These are phyloP conservation scores for Cephaloascus albidus DNA, from an alignment of 805 yeast genomes.

Conservation along the genomic window DNA sequence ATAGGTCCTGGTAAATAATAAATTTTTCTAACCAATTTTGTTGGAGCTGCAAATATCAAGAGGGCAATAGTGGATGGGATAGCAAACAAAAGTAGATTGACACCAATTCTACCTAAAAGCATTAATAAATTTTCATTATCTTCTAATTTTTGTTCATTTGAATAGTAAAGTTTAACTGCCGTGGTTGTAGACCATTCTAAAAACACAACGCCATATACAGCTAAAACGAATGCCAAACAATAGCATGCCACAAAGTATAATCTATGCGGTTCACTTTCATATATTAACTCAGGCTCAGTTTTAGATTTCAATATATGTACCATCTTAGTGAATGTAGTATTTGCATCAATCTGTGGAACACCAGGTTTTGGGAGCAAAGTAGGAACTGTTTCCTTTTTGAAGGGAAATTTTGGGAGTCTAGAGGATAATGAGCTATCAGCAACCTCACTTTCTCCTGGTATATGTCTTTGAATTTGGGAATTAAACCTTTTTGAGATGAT, in stretches of 20 bases:
- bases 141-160: slow-evolving; percentile 38
- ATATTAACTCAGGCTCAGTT: slow-evolving; percentile 60
- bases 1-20: slow-evolving; percentile 61
- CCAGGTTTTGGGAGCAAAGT: slow-evolving; percentile 68
- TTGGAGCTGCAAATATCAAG: slow-evolving; percentile 46
- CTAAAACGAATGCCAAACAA: slow-evolving; percentile 57
- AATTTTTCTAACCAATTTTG: slow-evolving; percentile 64
- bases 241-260: slow-evolving; percentile 64
- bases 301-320: slow-evolving; percentile 45
- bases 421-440: slow-evolving; percentile 39
- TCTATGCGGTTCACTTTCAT: slow-evolving; percentile 79
- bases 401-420: slow-evolving; percentile 58
- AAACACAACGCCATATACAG: slow-evolving; percentile 58
- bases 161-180: slow-evolving; percentile 40
- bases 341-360: slow-evolving; percentile 61
- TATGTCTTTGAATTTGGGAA: slow-evolving; percentile 28
- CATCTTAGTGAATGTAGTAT: slow-evolving; percentile 50
- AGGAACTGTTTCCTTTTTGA: slow-evolving; percentile 55
- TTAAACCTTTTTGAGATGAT: slow-evolving; percentile 5
- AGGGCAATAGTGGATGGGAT: slow-evolving; percentile 30
- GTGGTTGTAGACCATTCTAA: slow-evolving; percentile 46
- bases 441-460: slow-evolving; percentile 45
- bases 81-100: slow-evolving; percentile 27
- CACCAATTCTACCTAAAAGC: slow-evolving; percentile 20
- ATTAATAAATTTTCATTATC: slow-evolving; percentile 23